Percentiles rank a stretch among this genome's conserved stretches.
Conservation (phyloP, 352 stramenopile genomes). For the Thalassiosira allenii region DNA sequence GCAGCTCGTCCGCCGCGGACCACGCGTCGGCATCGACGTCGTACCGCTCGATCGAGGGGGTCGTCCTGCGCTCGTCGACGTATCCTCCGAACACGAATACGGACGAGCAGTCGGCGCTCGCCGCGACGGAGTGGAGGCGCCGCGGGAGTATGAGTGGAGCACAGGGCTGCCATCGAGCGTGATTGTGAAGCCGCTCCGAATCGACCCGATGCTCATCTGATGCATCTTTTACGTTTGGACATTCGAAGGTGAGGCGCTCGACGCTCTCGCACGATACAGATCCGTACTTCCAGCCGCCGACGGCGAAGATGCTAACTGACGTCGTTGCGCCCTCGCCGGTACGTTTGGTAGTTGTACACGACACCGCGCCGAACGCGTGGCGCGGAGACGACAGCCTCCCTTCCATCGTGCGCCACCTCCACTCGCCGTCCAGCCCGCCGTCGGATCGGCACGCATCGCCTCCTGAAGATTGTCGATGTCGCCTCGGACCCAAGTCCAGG, state of each 20-base stretch:
- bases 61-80: constrained; percentile 36
- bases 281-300: constrained; percentile 52
- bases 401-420: constrained; percentile 26
- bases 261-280: constrained; percentile 37
- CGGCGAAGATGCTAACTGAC: constrained; percentile 31
- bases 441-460: too few relatives aligned
- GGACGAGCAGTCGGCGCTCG: constrained; percentile 34
- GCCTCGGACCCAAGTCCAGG: constrained; percentile 15
- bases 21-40: constrained; percentile 33
- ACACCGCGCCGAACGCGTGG: constrained; percentile 47
- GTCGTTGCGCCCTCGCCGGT: neutral
- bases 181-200: neutral
- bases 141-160: constrained; percentile 31
- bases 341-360: constrained; percentile 2
- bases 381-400: constrained; percentile 35
- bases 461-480: neutral
- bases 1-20: constrained; percentile 26
- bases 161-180: constrained; percentile 37
- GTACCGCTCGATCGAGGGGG: constrained; percentile 45
- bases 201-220: neutral
- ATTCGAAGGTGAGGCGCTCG: constrained; percentile 30
- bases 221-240: neutral
- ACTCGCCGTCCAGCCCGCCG: neutral
- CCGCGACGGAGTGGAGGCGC: constrained; percentile 40
- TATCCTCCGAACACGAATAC: constrained; percentile 54